A percentile compares a stretch with the other conserved stretches of the same genome.
Conservation (phyloP, 2,329 filamentous ascomycete genomes). For the Tolypocladium tropicale region DNA sequence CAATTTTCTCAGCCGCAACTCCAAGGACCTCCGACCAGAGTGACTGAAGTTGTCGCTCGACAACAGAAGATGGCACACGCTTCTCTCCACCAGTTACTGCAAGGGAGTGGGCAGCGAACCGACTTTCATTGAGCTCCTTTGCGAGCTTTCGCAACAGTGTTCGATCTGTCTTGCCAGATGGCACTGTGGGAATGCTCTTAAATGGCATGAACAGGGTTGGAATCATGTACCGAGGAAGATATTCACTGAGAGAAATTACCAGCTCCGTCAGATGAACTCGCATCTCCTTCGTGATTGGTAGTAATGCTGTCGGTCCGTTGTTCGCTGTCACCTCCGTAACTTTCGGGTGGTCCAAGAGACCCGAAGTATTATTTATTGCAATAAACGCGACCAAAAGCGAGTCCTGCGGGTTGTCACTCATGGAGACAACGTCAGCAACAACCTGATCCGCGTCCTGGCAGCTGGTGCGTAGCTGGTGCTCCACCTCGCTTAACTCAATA, state of each 20-base stretch:
- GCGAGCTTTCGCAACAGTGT: not conserved
- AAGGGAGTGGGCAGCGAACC: not conserved
- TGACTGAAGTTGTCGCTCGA: not conserved
- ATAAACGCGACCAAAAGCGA: constrained; percentile 3
- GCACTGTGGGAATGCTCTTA: not conserved
- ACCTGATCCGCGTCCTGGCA: not conserved
- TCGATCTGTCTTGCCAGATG: not conserved
- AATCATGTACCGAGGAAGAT: not conserved
- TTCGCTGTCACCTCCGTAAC: not conserved
- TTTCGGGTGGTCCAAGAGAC: not conserved
- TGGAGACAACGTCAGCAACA: constrained; percentile 3
- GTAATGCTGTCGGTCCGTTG: not conserved
- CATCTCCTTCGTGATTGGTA: not conserved
- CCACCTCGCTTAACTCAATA: constrained; percentile 7
- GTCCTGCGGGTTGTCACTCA: constrained; percentile 1
- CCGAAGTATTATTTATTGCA: not conserved
- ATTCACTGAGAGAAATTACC: not conserved
- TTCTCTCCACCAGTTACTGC: not conserved
- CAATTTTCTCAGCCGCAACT: not conserved
- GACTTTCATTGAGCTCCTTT: not conserved
- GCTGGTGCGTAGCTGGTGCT: not conserved
- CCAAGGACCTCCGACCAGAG: not conserved
- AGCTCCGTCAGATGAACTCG: not conserved
- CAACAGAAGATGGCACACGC: not conserved
- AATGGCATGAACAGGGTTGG: not conserved